phyloP scores from a whole-genome alignment of 2,329 filamentous ascomycete genomes.

The Aspergillus ochraceus region DNA sequence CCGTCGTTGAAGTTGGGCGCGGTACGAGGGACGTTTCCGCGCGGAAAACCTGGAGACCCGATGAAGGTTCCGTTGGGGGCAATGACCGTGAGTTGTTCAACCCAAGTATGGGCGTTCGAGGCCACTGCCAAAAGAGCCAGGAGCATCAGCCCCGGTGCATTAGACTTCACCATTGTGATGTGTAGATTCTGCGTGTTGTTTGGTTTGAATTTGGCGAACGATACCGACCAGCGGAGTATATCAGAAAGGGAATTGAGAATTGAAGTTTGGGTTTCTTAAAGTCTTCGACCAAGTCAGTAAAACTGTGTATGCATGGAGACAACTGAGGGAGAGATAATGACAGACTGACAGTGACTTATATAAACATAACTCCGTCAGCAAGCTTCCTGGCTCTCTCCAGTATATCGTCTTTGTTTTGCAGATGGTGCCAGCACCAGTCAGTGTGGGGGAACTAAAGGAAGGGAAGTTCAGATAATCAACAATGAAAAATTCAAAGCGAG shows the following conservation, averaged over 20 bases:
- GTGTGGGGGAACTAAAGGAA: background rate
- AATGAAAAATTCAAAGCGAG: background rate
- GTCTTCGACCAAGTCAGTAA: background rate
- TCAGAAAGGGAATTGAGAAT: background rate
- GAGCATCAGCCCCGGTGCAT: slow-evolving; percentile 2
- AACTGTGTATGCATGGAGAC: background rate
- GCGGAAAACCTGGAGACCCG: slow-evolving; percentile 70
- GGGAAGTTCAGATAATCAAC: background rate
- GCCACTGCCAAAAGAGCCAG: slow-evolving; percentile 25
- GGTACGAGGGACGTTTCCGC: slow-evolving; percentile 64
- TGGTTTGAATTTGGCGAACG: background rate
- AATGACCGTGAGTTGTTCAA: slow-evolving; percentile 73
- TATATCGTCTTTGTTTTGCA: background rate
- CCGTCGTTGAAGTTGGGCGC: slow-evolving; percentile 58
- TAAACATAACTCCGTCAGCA: background rate
- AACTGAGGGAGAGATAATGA: background rate
- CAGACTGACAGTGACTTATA: background rate
- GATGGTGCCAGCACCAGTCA: background rate
- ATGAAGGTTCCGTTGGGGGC: slow-evolving; percentile 71
- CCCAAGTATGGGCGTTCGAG: slow-evolving; percentile 71
- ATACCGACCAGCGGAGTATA: slow-evolving; percentile 18
- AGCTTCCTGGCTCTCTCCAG: background rate
- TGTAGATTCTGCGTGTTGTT: background rate
- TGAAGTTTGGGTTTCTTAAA: background rate
- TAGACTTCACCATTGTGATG: background rate